phyloP scores from a whole-genome alignment of 2,329 filamentous ascomycete genomes.

The Xylariaceae sp. region DNA sequence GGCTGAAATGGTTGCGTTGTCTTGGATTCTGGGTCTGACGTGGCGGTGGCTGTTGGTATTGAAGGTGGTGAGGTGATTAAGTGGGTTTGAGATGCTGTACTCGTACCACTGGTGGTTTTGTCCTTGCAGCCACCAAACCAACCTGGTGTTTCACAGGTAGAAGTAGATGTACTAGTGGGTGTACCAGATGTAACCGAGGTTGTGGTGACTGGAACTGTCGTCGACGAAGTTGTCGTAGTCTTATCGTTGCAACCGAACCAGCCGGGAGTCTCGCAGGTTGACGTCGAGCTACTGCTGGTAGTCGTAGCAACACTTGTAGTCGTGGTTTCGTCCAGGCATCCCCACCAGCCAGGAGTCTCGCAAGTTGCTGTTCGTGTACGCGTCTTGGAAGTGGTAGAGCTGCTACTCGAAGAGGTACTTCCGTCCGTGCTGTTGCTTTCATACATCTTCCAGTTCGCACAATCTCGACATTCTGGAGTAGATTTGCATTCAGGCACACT shows the following conservation, averaged over 20 bases:
- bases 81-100: conserved; percentile 9
- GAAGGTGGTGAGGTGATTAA: conserved; percentile 24
- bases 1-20: conserved; percentile 13
- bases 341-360: conserved; percentile 82
- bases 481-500: conserved; percentile 70
- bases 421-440: conserved; percentile 86
- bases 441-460: conserved; percentile 90
- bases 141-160: conserved; percentile 10
- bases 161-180: conserved; percentile 1
- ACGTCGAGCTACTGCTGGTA: conserved; percentile 43
- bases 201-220: conserved; percentile 15
- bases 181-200: not conserved
- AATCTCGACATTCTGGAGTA: conserved; percentile 82
- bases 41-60: conserved; percentile 13
- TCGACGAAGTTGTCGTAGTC: conserved; percentile 19
- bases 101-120: conserved; percentile 16
- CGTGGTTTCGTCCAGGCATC: conserved; percentile 65
- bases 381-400: conserved; percentile 55
- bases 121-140: conserved; percentile 13
- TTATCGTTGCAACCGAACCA: conserved; percentile 13
- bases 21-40: conserved; percentile 5
- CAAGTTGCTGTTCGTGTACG: conserved; percentile 78
- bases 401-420: conserved; percentile 51
- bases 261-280: conserved; percentile 57
- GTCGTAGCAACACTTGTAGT: conserved; percentile 40